These are phyloP conservation scores for Cenococcum geophilum DNA, from an alignment of 495 filamentous ascomycete genomes.

Conservation along the genomic window DNA sequence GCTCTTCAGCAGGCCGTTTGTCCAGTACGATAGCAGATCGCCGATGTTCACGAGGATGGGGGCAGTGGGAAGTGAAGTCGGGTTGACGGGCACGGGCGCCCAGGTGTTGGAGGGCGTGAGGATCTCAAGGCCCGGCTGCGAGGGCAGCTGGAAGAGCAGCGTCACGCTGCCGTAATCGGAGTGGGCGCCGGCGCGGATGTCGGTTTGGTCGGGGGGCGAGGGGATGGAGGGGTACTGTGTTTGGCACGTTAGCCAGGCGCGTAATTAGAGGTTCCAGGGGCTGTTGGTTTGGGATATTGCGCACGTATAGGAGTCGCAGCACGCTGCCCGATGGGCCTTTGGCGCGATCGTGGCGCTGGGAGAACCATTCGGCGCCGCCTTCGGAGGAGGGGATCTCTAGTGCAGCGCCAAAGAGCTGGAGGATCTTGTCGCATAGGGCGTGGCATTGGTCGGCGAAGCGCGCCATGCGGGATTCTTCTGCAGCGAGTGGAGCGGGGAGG, in stretches of 20 bases:
- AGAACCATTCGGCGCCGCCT: conserved; percentile 63
- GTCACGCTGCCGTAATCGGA: conserved; percentile 63
- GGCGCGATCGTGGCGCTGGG: conserved; percentile 57
- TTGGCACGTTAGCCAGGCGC: neutral
- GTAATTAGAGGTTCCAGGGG: neutral
- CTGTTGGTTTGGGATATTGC: neutral
- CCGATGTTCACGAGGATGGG: conserved; percentile 92
- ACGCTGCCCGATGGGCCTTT: conserved; percentile 61
- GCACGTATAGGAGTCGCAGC: conserved; percentile 67
- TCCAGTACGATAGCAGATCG: conserved; percentile 88
- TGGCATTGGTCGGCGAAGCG: conserved; percentile 66
- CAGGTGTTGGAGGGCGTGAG: conserved; percentile 51
- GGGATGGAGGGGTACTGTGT: conserved; percentile 47
- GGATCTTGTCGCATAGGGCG: conserved; percentile 62
- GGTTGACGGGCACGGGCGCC: conserved; percentile 57
- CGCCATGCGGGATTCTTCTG: conserved; percentile 54
- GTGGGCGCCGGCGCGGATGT: conserved; percentile 63
- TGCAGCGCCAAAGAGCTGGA: conserved; percentile 69
- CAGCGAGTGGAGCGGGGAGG: conserved; percentile 58
- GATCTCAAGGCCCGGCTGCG: conserved; percentile 84
- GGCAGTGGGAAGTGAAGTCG: conserved; percentile 23
- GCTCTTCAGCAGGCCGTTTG: conserved; percentile 70
- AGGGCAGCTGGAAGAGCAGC: conserved; percentile 69
- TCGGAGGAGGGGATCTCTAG: conserved; percentile 48
- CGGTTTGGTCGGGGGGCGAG: conserved; percentile 35